Percentiles rank a stretch among this genome's conserved stretches.
These are phyloP conservation scores for Flaveria robusta DNA, from an alignment of 129 eudicot species.

Conservation along the genomic window DNA sequence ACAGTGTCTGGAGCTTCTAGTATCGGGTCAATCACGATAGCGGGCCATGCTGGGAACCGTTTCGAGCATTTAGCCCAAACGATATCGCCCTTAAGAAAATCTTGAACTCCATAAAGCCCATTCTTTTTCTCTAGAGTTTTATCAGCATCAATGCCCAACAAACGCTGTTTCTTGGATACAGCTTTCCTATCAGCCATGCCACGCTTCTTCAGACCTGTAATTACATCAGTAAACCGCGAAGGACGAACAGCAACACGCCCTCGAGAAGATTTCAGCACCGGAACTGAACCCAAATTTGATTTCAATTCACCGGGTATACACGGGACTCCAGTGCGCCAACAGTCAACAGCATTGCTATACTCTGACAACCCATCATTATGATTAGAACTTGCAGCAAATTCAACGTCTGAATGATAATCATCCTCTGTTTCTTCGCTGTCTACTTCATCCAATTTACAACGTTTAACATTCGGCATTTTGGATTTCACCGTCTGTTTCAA, in stretches of 20 bases:
- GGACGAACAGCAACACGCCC: conserved; percentile 55
- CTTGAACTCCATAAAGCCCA: conserved; percentile 49
- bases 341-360: conserved; percentile 25
- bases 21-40: conserved; percentile 77
- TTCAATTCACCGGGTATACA: conserved; percentile 25
- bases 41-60: conserved; percentile 81
- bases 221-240: conserved; percentile 44
- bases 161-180: conserved; percentile 35
- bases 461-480: conserved; percentile 58
- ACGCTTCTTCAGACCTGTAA: conserved; percentile 35
- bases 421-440: conserved; percentile 34
- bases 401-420: conserved; percentile 29
- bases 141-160: conserved; percentile 11
- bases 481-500: conserved; percentile 35
- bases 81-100: conserved; percentile 64
- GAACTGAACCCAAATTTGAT: conserved; percentile 20
- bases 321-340: conserved; percentile 35
- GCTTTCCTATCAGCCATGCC: conserved; percentile 23
- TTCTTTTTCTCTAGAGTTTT: conserved; percentile 39
- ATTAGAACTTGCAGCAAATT: background rate
- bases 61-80: conserved; percentile 92
- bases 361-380: background rate
- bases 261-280: conserved; percentile 48
- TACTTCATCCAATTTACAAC: conserved; percentile 38
- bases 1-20: conserved; percentile 73